Evolutionary conservation across 2,329 filamentous ascomycete genomes (phyloP), one percentile per base, ranked within the genome.

Genomic region (Alternaria novae-zelandiae): DNA sequence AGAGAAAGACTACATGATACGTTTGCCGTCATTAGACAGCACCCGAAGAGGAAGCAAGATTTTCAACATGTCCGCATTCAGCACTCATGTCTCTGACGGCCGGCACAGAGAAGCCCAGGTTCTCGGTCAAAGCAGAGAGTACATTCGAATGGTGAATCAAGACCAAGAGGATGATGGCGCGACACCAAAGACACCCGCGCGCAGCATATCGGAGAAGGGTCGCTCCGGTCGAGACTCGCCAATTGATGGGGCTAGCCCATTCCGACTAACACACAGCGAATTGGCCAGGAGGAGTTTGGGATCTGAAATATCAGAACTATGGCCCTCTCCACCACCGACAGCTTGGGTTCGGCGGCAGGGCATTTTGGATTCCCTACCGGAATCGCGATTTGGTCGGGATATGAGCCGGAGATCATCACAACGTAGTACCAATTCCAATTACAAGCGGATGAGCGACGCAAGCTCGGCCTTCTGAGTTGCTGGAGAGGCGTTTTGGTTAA

Each of bases 221-320:
- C 21, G 36, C 23, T 63, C 50, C 10, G 45, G 57, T 17, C 49
- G 44, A 21, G 74, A 76, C 21, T 74, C 70, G 13, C 75, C 75
- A 7, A 74, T 78, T 28, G 75, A 77, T 54, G 64, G 67, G 15
- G 65, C 64, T 3, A 75, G 69, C 45, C 74, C 76, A 11, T 77
- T 77, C 45, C 70, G 70, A 9, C 56, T 76, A 17, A 78, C 73
- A 58, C 70, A 69, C n/a, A 72, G 70, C 12, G 68, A 74, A 36
- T 74, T 74, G 9, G 49, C 67, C 43, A 71, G 65, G 47, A 61
- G 63, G 44, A 71, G 67, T 41, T n/a, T 70, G 21, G 71, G 66
- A 21, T 44, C 66, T 12, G 69, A 68, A 3, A 51, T 71, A 10
- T 66, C 65, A 28, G 61, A 65, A 25, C 51, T 68, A 5, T 73